Conservation (phyloP, 371 early-diverging fungal species). For the Mortierella polycephala region DNA sequence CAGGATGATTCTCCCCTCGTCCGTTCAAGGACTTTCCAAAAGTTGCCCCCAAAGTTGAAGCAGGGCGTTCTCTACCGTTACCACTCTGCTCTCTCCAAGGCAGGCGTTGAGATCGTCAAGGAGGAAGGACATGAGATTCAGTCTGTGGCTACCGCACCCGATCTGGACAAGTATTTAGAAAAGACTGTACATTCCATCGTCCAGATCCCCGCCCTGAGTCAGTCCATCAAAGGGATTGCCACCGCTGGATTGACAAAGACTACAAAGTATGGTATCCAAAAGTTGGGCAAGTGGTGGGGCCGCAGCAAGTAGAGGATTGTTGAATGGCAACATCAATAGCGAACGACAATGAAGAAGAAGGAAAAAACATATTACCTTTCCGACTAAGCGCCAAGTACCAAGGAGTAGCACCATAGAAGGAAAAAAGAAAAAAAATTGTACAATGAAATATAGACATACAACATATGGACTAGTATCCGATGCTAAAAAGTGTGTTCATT, state of each 20-base stretch:
- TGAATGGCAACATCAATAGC: not conserved
- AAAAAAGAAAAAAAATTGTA: not conserved
- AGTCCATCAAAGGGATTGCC: conserved; percentile 91
- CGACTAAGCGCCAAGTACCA: no score
- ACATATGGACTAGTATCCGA: not conserved
- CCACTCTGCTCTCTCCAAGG: conserved; percentile 54
- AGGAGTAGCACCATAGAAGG: no score
- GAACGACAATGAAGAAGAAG: not conserved
- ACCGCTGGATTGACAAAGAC: conserved; percentile 88
- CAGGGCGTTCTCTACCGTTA: conserved; percentile 51
- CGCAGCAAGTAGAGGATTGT: conserved; percentile 58
- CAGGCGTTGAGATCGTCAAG: conserved; percentile 57
- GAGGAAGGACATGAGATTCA: conserved; percentile 43
- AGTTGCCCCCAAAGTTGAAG: conserved; percentile 46
- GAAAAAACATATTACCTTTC: not conserved
- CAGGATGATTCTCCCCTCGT: conserved; percentile 41
- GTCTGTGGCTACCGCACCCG: conserved; percentile 56
- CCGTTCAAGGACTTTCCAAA: conserved; percentile 43
- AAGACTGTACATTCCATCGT: conserved; percentile 67
- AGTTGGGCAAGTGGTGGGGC: conserved; percentile 75
- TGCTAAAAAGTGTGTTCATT: no score
- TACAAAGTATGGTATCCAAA: conserved; percentile 77
- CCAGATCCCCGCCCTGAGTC: conserved; percentile 84
- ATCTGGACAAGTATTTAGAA: conserved; percentile 54
- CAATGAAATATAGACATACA: not conserved